These are phyloP conservation scores for Byssochlamys sp. DNA, from an alignment of 2,329 filamentous ascomycete genomes.

Conservation along the genomic window DNA sequence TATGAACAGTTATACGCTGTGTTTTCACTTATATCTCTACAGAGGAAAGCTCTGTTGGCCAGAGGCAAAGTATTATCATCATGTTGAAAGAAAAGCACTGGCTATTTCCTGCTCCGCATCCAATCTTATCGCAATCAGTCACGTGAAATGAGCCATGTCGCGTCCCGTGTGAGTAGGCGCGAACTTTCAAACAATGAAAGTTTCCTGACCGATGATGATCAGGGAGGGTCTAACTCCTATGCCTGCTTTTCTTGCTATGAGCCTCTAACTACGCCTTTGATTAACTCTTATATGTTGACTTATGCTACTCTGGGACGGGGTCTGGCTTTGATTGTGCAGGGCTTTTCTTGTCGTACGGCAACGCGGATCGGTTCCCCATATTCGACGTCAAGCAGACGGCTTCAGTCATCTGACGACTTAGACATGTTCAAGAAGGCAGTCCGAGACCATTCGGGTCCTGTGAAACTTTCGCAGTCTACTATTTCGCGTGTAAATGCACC, in stretches of 20 bases:
- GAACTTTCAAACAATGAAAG: neutral
- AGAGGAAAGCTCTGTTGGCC: neutral
- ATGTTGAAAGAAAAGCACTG: neutral
- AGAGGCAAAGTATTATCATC: neutral
- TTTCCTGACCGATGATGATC: neutral
- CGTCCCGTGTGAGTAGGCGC: neutral
- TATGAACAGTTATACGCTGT: neutral
- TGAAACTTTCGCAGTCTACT: slow-evolving; percentile 26
- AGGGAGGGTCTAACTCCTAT: neutral
- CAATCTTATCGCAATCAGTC: neutral
- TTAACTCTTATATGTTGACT: slow-evolving; percentile 19
- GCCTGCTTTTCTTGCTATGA: neutral
- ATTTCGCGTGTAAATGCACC: slow-evolving; percentile 17
- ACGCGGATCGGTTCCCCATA: slow-evolving; percentile 14
- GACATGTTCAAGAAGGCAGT: slow-evolving; percentile 35
- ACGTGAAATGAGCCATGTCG: neutral
- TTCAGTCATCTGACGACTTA: slow-evolving; percentile 8
- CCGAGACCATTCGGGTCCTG: slow-evolving; percentile 24
- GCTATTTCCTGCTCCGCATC: neutral
- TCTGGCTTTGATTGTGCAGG: slow-evolving; percentile 13
- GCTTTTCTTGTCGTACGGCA: slow-evolving; percentile 12
- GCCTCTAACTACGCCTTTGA: neutral
- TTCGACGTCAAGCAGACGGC: slow-evolving; percentile 17
- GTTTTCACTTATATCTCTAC: neutral
- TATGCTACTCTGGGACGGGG: slow-evolving; percentile 8